phyloP scores from a whole-genome alignment of 257 asterid genomes.

The Avicennia marina region DNA sequence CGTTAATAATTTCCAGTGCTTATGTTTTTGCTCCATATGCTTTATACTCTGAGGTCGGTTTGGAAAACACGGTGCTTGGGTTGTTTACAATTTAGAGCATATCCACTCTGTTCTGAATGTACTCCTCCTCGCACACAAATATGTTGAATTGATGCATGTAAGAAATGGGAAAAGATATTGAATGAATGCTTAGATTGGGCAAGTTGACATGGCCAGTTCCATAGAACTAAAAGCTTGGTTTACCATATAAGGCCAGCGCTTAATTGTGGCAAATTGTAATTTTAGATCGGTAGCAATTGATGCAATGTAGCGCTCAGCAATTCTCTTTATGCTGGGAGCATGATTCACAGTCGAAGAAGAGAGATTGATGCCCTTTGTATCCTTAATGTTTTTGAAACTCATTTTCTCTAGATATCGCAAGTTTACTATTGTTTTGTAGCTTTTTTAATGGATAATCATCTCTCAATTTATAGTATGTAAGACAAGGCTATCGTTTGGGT shows the following conservation, averaged over 20 bases:
- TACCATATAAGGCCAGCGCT: neutral
- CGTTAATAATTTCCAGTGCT: neutral
- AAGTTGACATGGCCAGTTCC: neutral
- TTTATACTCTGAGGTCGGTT: too few relatives aligned
- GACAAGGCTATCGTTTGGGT: neutral
- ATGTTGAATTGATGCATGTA: too few relatives aligned
- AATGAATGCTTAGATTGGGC: neutral
- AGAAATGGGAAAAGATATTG: too few relatives aligned
- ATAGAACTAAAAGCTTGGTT: too few relatives aligned
- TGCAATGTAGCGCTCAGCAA: neutral
- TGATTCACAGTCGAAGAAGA: neutral
- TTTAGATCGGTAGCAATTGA: neutral
- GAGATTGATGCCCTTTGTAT: slow-evolving; percentile 1
- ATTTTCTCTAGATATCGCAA: neutral
- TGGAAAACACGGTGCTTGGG: too few relatives aligned
- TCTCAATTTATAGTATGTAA: too few relatives aligned
- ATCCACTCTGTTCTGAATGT: too few relatives aligned
- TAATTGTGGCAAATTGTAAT: slow-evolving; percentile 3
- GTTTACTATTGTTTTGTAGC: slow-evolving; percentile 1
- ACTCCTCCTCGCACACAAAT: too few relatives aligned
- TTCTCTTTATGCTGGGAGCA: neutral
- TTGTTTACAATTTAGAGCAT: too few relatives aligned
- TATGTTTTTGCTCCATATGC: too few relatives aligned
- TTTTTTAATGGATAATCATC: neutral
- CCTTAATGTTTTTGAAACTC: slow-evolving; percentile 12